A percentile compares a stretch with the other conserved stretches of the same genome.
These are phyloP conservation scores for Boletus edulis DNA, from an alignment of 768 basidiomycete species.

Conservation along the genomic window DNA sequence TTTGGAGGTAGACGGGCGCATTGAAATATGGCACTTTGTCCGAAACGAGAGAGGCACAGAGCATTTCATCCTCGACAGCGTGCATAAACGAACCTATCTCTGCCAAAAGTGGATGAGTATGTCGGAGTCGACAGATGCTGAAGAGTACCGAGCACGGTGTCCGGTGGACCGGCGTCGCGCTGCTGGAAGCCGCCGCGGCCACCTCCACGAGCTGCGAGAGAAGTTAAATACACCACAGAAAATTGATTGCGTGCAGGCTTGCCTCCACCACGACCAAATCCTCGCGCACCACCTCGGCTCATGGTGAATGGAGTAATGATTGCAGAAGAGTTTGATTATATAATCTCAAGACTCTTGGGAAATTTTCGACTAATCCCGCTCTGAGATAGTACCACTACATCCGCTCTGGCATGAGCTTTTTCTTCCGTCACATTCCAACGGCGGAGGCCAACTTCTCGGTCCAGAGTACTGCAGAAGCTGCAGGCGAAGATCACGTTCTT, in stretches of 20 bases:
- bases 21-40: constrained; percentile 99
- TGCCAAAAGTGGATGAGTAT: constrained; percentile 32
- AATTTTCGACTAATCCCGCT: too few species aligned
- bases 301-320: constrained; percentile 31
- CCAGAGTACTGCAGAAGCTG: constrained; percentile 4
- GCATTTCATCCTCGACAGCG: constrained; percentile 97
- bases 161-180: constrained; percentile 76
- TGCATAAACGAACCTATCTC: constrained; percentile 93
- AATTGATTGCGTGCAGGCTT: neutral
- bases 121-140: neutral
- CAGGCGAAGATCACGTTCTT: constrained; percentile 26
- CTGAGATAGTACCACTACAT: neutral
- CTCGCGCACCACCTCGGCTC: constrained; percentile 54
- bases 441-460: constrained; percentile 29
- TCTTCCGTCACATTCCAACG: constrained; percentile 29
- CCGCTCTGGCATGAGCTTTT: constrained; percentile 33
- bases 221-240: neutral
- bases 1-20: constrained; percentile 95
- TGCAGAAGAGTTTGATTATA: constrained; percentile 15
- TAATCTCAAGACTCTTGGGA: constrained; percentile 10
- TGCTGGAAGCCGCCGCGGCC: constrained; percentile 72
- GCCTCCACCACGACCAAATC: constrained; percentile 56
- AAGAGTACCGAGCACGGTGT: constrained; percentile 63
- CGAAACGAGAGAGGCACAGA: constrained; percentile 79
- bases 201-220: constrained; percentile 50